phyloP scores from a whole-genome alignment of 495 filamentous ascomycete species.

The Xylaria bambusicola region DNA sequence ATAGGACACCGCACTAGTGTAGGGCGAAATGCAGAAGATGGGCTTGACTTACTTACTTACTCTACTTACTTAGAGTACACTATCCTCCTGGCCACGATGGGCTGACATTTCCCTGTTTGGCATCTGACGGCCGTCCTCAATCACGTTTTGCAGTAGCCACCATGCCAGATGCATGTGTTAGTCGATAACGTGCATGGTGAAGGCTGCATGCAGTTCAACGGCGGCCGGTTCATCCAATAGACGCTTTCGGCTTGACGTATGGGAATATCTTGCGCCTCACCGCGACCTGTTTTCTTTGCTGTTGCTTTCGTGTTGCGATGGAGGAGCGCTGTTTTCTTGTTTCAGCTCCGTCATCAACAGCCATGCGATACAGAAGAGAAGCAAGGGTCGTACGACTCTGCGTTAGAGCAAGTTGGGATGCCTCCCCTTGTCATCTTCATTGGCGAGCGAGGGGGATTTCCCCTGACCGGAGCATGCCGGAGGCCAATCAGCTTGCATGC shows the following conservation, averaged over 20 bases:
- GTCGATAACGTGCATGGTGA: not conserved
- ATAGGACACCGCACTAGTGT: not conserved
- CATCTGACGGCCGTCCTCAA: not conserved
- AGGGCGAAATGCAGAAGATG: not conserved
- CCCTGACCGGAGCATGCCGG: not conserved
- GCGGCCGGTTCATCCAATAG: not conserved
- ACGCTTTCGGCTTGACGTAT: not conserved
- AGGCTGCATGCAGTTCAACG: constrained; percentile 7
- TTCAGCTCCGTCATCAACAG: constrained; percentile 12
- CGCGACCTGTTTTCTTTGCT: not conserved
- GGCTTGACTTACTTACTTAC: too few species aligned
- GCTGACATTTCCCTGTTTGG: not conserved
- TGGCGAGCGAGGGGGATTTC: not conserved
- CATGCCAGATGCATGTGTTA: not conserved
- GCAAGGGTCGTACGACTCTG: constrained; percentile 9
- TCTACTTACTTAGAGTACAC: too few species aligned
- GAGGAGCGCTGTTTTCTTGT: not conserved
- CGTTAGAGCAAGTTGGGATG: not conserved
- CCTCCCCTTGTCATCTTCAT: not conserved
- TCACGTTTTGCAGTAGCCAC: constrained; percentile 4
- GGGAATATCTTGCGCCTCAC: constrained; percentile 1
- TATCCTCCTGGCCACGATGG: not conserved
- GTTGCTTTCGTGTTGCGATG: not conserved
- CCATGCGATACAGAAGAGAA: not conserved
- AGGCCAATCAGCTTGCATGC: constrained; percentile 3